A percentile compares a stretch with the other conserved stretches of the same genome.
These are phyloP conservation scores for Flueggea neowawraea DNA, from an alignment of 441 rosid genomes.

Conservation along the genomic window DNA sequence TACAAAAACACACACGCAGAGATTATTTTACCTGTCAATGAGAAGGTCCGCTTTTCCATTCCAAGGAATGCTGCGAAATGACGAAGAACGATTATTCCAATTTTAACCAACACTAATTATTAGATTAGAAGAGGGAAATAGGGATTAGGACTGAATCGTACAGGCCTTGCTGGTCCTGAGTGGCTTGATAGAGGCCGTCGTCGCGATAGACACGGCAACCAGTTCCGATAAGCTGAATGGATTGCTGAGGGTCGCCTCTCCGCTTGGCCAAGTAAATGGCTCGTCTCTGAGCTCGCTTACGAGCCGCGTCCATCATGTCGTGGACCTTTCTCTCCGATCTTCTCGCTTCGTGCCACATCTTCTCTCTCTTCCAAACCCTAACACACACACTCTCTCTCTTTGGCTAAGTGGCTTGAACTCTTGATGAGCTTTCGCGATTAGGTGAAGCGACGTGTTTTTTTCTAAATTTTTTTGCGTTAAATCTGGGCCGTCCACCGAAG, in stretches of 20 bases:
- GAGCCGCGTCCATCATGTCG: constrained; percentile 99
- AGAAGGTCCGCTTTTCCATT: constrained; percentile 81
- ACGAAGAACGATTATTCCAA: too few species aligned
- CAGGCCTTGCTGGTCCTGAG: too few species aligned
- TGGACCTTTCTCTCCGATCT: constrained; percentile 97
- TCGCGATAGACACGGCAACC: constrained; percentile 78
- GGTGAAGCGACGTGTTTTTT: background rate
- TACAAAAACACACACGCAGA: too few species aligned
- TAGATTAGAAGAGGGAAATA: too few species aligned
- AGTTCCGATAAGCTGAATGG: constrained; percentile 69
- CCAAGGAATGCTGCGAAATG: constrained; percentile 74
- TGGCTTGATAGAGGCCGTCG: constrained; percentile 86
- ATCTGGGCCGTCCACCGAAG: constrained; percentile 9
- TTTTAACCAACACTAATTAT: too few species aligned
- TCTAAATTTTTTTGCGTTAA: background rate
- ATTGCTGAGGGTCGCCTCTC: constrained; percentile 94
- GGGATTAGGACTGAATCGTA: too few species aligned
- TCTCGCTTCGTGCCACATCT: constrained; percentile 99
- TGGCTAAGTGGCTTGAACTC: background rate
- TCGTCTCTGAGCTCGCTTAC: constrained; percentile 91
- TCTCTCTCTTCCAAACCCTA: constrained; percentile 13
- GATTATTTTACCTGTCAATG: constrained; percentile 45
- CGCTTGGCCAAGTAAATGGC: constrained; percentile 88
- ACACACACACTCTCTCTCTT: background rate
- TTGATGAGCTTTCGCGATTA: background rate